Evolutionary conservation across 208 protist genomes (phyloP).

Genomic region (Trypanosomatidae sp.): DNA sequence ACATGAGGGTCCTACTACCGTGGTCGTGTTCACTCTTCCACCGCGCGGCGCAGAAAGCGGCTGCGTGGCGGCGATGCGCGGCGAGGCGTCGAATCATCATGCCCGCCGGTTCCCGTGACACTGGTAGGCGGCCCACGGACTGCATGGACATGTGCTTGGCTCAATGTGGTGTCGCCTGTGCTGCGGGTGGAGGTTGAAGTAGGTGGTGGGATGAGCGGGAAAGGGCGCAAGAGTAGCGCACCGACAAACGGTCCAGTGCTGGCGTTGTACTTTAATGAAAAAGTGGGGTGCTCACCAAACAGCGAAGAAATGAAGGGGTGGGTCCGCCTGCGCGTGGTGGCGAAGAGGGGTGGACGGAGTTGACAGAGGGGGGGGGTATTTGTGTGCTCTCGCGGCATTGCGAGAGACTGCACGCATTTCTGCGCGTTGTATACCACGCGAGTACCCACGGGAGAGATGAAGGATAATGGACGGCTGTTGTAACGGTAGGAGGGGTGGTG

Average conservation of each 20-base stretch:
- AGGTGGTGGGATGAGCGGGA: background rate
- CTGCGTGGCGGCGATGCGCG: background rate
- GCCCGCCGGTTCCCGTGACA: background rate
- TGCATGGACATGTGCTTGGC: background rate
- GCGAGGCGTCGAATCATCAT: background rate
- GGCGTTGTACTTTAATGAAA: background rate
- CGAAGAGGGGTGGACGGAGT: background rate
- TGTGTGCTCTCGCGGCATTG: background rate
- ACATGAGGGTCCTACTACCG: background rate
- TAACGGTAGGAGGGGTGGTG: background rate
- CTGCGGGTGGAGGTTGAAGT: background rate
- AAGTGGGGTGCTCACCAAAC: background rate
- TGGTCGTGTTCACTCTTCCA: background rate
- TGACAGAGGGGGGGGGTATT: background rate
- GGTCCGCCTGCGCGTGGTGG: background rate
- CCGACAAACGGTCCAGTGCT: background rate
- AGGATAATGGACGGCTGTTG: background rate
- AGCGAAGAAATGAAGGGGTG: background rate
- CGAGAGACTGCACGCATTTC: background rate
- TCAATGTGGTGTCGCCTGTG: background rate
- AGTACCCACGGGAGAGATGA: background rate
- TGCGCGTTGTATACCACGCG: background rate
- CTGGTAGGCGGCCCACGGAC: conserved; percentile 2
- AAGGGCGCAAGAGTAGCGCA: background rate
- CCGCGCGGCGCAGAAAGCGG: background rate